Conservation (phyloP, 495 filamentous ascomycete genomes). For the Daldinia bambusicola region DNA sequence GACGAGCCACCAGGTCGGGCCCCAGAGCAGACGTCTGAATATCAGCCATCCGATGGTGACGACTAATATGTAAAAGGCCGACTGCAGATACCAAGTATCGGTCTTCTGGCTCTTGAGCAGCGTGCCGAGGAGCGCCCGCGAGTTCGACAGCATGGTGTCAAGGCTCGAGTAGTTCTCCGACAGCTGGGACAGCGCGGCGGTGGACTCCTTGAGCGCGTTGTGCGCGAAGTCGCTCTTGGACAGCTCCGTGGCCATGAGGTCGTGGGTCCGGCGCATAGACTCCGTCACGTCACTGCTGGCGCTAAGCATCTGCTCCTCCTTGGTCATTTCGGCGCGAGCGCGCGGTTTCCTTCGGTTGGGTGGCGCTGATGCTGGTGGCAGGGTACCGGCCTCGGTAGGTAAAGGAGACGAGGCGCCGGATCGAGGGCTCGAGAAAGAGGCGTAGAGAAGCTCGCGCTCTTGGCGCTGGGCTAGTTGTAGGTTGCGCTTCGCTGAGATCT, state of each 20-base stretch:
- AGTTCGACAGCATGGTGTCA: conserved; percentile 76
- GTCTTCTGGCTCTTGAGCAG: conserved; percentile 88
- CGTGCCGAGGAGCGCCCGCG: conserved; percentile 77
- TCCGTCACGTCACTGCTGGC: conserved; percentile 86
- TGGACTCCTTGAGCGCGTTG: conserved; percentile 83
- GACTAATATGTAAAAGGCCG: conserved; percentile 81
- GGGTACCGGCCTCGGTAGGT: conserved; percentile 34
- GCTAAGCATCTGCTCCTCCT: conserved; percentile 72
- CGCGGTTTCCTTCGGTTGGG: conserved; percentile 38
- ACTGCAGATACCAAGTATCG: conserved; percentile 96
- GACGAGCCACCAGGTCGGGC: conserved; percentile 88
- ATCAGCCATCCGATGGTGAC: conserved; percentile 85
- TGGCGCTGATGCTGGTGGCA: background rate
- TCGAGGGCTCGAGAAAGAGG: conserved; percentile 60
- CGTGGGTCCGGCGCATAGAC: conserved; percentile 83
- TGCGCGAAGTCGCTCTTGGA: conserved; percentile 86
- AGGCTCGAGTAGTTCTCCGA: conserved; percentile 81
- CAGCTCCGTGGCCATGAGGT: conserved; percentile 83
- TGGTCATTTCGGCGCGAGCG: conserved; percentile 49
- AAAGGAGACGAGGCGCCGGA: conserved; percentile 51
- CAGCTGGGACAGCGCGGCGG: conserved; percentile 80
- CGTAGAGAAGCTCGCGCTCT: conserved; percentile 81
- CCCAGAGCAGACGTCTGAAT: conserved; percentile 84
- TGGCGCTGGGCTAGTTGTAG: conserved; percentile 75
- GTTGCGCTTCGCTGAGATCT: conserved; percentile 81